Evolutionary conservation across 2,329 filamentous ascomycete species (phyloP).

Genomic region (Monosporascus sp.): DNA sequence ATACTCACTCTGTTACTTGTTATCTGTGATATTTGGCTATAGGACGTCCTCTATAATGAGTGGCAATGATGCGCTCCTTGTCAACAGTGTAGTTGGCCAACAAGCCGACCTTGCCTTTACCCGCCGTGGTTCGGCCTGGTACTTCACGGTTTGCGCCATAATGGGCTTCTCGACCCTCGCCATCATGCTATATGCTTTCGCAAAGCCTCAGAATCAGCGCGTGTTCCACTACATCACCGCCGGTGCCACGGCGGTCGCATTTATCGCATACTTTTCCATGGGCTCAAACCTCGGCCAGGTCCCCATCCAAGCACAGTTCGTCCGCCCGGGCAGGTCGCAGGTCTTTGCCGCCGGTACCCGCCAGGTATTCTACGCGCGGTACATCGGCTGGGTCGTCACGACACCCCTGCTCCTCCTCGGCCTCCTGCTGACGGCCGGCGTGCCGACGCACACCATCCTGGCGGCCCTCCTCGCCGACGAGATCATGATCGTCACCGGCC

Average conservation of each 20-base stretch:
- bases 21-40: not conserved
- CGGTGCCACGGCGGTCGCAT: constrained; percentile 51
- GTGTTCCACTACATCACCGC: constrained; percentile 63
- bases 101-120: constrained; percentile 56
- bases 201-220: constrained; percentile 50
- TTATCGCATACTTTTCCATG: constrained; percentile 63
- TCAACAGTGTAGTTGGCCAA: constrained; percentile 42
- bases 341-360: constrained; percentile 47
- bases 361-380: constrained; percentile 63
- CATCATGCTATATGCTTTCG: constrained; percentile 48
- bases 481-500: constrained; percentile 63
- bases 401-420: constrained; percentile 60
- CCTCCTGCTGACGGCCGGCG: constrained; percentile 57
- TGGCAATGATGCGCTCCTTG: constrained; percentile 40
- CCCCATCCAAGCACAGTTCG: constrained; percentile 58
- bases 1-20: not conserved
- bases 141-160: constrained; percentile 56
- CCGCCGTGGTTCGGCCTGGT: constrained; percentile 55
- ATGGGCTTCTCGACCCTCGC: constrained; percentile 51
- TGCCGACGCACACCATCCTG: constrained; percentile 61
- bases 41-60: constrained; percentile 14
- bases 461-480: constrained; percentile 58
- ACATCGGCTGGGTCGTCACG: constrained; percentile 61
- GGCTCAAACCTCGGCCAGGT: constrained; percentile 61
- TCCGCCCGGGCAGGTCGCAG: constrained; percentile 31